Evolutionary conservation across 2,329 filamentous ascomycete species (phyloP).

Genomic region (Cladorrhinum sp.): DNA sequence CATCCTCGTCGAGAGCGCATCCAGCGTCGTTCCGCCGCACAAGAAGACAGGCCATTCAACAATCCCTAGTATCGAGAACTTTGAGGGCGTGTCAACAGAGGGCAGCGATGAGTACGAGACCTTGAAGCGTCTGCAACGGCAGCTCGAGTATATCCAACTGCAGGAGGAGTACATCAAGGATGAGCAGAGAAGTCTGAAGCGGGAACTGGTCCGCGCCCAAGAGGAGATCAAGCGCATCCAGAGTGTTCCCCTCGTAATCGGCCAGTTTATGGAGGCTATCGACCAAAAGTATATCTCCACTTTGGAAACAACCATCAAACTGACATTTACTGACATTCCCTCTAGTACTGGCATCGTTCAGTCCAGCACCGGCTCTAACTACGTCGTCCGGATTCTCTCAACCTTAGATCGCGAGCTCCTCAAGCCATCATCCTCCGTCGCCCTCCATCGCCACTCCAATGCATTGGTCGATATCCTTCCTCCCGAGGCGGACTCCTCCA

Average conservation of each 20-base stretch:
- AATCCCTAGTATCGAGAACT: conserved; percentile 85
- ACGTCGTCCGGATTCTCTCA: conserved; percentile 96
- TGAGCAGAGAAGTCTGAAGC: conserved; percentile 96
- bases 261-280: conserved; percentile 99
- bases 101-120: conserved; percentile 90
- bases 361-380: conserved; percentile 97
- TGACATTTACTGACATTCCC: conserved; percentile 4
- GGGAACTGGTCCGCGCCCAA: conserved; percentile 93
- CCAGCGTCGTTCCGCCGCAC: conserved; percentile 69
- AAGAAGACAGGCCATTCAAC: conserved; percentile 76
- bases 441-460: conserved; percentile 96
- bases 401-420: conserved; percentile 97
- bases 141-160: conserved; percentile 96
- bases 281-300: conserved; percentile 77
- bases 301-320: background rate
- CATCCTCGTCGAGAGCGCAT: conserved; percentile 77
- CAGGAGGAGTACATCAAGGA: conserved; percentile 99
- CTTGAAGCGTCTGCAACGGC: conserved; percentile 93
- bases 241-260: conserved; percentile 95
- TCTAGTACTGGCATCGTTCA: conserved; percentile 93
- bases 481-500: conserved; percentile 97
- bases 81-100: conserved; percentile 79
- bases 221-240: conserved; percentile 99
- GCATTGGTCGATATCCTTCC: conserved; percentile 97
- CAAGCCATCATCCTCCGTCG: conserved; percentile 96